phyloP scores from a whole-genome alignment of 139 green algal genomes.

The Micractinium conductrix region DNA sequence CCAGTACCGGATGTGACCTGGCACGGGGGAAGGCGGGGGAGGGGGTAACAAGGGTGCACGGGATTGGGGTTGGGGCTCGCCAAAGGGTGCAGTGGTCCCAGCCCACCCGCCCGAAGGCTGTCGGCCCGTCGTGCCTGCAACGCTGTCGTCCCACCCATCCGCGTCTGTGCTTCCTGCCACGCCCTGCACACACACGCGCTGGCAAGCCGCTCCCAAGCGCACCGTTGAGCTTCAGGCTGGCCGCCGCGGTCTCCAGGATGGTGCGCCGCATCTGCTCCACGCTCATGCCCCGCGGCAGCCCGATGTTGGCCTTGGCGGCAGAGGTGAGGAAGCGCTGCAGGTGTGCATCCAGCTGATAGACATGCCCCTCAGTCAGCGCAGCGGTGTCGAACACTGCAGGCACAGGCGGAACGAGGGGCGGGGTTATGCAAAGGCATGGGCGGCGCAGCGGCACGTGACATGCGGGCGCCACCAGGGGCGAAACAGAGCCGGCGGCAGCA shows the following conservation, averaged over 20 bases:
- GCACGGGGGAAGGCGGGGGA: neutral
- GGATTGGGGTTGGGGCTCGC: neutral
- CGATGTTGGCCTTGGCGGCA: conserved; percentile 62
- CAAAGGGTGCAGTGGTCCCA: neutral
- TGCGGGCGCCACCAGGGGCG: no score
- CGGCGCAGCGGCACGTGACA: no score
- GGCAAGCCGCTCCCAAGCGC: neutral
- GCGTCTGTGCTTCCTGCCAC: neutral
- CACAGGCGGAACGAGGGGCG: no score
- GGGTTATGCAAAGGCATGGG: no score
- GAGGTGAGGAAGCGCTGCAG: conserved; percentile 64
- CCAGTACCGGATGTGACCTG: conserved; percentile 77
- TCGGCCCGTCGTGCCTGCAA: neutral
- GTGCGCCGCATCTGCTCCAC: conserved; percentile 63
- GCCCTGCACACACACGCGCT: neutral
- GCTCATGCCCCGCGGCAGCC: conserved; percentile 42
- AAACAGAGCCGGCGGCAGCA: no score
- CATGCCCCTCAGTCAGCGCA: conserved; percentile 66
- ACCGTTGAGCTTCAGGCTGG: conserved; percentile 73
- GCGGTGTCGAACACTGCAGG: conserved; percentile 80
- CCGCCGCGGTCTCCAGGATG: conserved; percentile 84
- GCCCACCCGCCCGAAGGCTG: neutral
- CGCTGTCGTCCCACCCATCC: no score
- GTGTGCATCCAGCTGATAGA: conserved; percentile 83
- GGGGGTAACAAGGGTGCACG: neutral